Conservation (phyloP, 306 rosid genomes). For the Lithocarpus polystachyus region DNA sequence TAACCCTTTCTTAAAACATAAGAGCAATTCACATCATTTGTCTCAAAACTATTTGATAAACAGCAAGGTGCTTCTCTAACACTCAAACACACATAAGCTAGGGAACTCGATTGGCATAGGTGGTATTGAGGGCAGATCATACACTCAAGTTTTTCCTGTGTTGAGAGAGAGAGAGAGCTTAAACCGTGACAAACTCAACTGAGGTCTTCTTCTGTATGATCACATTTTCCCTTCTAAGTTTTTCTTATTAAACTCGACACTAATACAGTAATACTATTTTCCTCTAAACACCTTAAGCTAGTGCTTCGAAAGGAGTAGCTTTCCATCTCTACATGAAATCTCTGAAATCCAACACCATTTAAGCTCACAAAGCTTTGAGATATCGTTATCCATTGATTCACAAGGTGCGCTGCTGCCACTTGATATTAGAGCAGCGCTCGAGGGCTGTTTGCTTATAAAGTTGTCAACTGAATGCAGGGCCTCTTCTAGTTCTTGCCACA, state of each 20-base stretch:
- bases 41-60: too few relatives aligned
- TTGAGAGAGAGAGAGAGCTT: too few relatives aligned
- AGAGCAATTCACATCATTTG: too few relatives aligned
- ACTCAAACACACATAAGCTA: too few relatives aligned
- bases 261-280: conserved; percentile 45
- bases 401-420: neutral
- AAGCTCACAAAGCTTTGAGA: conserved; percentile 69
- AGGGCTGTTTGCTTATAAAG: conserved; percentile 26
- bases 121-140: too few relatives aligned
- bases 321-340: conserved; percentile 62
- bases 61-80: too few relatives aligned
- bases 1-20: too few relatives aligned
- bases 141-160: too few relatives aligned
- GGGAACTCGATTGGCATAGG: too few relatives aligned
- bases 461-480: conserved; percentile 45
- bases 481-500: conserved; percentile 60
- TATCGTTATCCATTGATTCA: conserved; percentile 31
- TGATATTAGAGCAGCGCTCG: conserved; percentile 15
- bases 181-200: neutral
- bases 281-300: conserved; percentile 60
- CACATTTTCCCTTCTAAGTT: conserved; percentile 23
- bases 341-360: conserved; percentile 56
- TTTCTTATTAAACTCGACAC: conserved; percentile 39
- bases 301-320: conserved; percentile 53
- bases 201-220: conserved; percentile 18